Base-by-base conservation (phyloP, 2,329 filamentous ascomycete genomes). In the Paraphaeosphaeria sporulosa region DNA sequence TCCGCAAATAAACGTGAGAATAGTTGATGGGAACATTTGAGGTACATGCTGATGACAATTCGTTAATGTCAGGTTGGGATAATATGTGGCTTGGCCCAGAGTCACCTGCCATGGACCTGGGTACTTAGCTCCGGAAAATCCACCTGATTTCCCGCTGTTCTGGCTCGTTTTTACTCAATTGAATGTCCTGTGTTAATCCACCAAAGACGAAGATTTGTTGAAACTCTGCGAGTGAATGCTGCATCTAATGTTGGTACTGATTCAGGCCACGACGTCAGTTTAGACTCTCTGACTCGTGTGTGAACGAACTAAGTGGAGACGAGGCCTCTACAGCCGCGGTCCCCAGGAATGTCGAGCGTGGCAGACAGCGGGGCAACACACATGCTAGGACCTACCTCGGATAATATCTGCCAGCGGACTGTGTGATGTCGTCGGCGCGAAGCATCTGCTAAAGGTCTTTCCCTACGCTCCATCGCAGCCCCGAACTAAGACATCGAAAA, bases 321-420 rank as follows among this genome's bases (percentile, higher is more conserved):
- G 19, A 40, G 38, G 19, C 17, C 38, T 40, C 38, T 17, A 40
- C 38, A 40, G 19, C 38, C 38, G 38, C 38, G 38, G 38, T 40
- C 36, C 12, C 36, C 36, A 38, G 10, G 36, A 38, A 38, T 38
- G 15, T 38, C 38, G 13, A 38, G 36, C 13, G 13, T n/a, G 9
- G n/a, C 38, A 32, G 30, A n/a, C 38, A 38, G 38, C 38, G 38
- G 38, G 38, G 38, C 38, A 17, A 40, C 38, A 40, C 30, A 21
- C 49, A 46, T 44, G 51, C 38, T 32, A 21, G 17, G 23, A 55
- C 19, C 13, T 50, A 55, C 57, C 57, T 59, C 57, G 50, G 57
- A 53, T 55, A 55, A 49, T 40, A 19, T 50, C 40, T 55, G 12
- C 34, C 57, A 54, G 42, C 15, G 5, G 21, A 48, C 42, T 2